Conservation (phyloP, 768 basidiomycete genomes). For the Amanita pseudoporphyria region DNA sequence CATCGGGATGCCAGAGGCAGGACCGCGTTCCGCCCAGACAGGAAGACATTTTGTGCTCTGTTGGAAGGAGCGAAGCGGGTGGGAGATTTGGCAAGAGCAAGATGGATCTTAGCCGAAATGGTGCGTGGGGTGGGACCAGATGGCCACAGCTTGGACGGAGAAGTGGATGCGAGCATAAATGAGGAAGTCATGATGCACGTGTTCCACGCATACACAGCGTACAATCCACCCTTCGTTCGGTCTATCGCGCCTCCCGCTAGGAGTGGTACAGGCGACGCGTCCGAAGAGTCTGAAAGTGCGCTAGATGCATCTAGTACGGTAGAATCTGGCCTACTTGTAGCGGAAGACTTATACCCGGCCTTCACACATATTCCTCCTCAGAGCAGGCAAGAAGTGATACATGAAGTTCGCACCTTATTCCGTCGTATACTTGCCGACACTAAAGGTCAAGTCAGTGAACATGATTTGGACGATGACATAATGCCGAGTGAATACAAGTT, state of each 20-base stretch:
- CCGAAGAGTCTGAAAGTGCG: constrained; percentile 2
- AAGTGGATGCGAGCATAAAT: constrained; percentile 30
- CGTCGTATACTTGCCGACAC: constrained; percentile 42
- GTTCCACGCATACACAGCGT: constrained; percentile 82
- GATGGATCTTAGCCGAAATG: constrained; percentile 91
- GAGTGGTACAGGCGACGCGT: background rate
- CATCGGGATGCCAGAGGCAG: constrained; percentile 55
- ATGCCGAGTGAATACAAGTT: constrained; percentile 32
- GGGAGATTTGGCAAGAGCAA: constrained; percentile 71
- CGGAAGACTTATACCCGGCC: constrained; percentile 15
- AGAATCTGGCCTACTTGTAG: constrained; percentile 3
- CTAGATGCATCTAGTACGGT: constrained; percentile 2
- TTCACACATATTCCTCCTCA: constrained; percentile 63
- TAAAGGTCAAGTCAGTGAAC: background rate
- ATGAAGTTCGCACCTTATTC: constrained; percentile 63
- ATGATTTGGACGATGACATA: background rate
- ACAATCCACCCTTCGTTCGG: constrained; percentile 60
- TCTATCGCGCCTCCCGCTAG: constrained; percentile 35
- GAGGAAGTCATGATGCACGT: constrained; percentile 73
- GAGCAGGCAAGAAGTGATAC: constrained; percentile 58
- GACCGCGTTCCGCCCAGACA: constrained; percentile 50
- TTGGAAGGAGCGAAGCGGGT: constrained; percentile 83
- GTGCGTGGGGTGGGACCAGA: constrained; percentile 27
- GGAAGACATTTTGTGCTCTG: constrained; percentile 70
- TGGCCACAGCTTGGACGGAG: constrained; percentile 13